Conservation (phyloP, 148 eudicot species). For the Tetragonia tetragonoides region DNA sequence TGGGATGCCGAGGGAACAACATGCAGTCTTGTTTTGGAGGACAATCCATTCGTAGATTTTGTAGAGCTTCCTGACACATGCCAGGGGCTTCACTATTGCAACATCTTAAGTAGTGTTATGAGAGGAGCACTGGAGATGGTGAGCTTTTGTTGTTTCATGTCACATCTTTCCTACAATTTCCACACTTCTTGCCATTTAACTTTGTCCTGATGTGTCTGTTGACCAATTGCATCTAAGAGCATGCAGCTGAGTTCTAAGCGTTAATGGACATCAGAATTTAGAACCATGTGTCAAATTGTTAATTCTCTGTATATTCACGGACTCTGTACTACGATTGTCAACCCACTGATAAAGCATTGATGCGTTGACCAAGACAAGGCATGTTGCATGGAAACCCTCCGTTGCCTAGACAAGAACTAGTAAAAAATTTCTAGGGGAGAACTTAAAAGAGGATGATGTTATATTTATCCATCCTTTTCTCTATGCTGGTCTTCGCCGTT, state of each 20-base stretch:
- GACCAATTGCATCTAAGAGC: neutral
- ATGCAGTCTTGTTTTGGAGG: constrained; percentile 91
- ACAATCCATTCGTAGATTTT: constrained; percentile 94
- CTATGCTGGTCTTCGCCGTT: neutral
- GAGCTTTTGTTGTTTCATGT: constrained; percentile 15
- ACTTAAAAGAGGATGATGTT: too few relatives aligned
- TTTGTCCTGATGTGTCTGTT: neutral
- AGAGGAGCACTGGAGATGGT: constrained; percentile 99
- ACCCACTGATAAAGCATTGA: neutral
- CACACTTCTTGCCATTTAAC: neutral
- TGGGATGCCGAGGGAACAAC: constrained; percentile 93
- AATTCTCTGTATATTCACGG: neutral
- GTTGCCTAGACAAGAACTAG: neutral
- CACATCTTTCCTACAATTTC: neutral
- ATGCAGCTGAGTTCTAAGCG: constrained; percentile 2
- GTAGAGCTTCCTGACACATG: constrained; percentile 98
- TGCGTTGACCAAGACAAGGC: too few relatives aligned
- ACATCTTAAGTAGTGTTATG: constrained; percentile 84
- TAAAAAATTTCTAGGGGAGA: neutral
- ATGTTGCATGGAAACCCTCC: neutral
- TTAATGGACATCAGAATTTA: neutral
- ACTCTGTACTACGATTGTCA: neutral
- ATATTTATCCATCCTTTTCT: too few relatives aligned
- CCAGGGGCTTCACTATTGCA: constrained; percentile 91
- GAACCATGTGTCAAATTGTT: neutral